Evolutionary conservation across 164 flowering plant genomes (phyloP).

Genomic region (Nelumbo lutea): DNA sequence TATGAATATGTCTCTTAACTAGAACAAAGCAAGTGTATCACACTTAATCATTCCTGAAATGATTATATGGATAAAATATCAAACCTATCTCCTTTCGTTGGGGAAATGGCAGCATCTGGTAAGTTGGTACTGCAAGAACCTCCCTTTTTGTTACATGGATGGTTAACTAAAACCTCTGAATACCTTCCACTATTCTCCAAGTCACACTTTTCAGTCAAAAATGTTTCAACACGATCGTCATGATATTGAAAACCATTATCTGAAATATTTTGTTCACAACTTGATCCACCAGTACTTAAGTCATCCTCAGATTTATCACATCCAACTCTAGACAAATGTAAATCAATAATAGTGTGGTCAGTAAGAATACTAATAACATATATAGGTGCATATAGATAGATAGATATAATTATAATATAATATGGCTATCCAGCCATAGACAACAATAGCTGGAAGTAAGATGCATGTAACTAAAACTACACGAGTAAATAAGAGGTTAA

Average conservation of each 20-base stretch:
- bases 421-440: no score
- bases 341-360: neutral
- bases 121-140: constrained; percentile 16
- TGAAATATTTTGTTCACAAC: constrained; percentile 20
- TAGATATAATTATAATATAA: no score
- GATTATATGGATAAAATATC: neutral
- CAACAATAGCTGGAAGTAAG: no score
- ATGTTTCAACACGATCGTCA: constrained; percentile 24
- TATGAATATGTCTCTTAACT: neutral
- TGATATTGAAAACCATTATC: constrained; percentile 25
- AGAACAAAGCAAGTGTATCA: neutral
- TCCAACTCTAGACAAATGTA: constrained; percentile 27
- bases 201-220: constrained; percentile 26
- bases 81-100: constrained; percentile 43
- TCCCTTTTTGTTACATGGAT: constrained; percentile 21
- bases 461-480: neutral
- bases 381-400: no score
- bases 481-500: neutral
- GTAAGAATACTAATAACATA: neutral
- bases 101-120: constrained; percentile 17
- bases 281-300: constrained; percentile 30
- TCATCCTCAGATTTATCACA: constrained; percentile 52
- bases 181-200: constrained; percentile 30
- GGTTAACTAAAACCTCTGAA: constrained; percentile 13
- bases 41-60: neutral